These are phyloP conservation scores for Sugiyamaella boreocaroliniensis DNA, from an alignment of 805 yeast genomes.

Conservation along the genomic window DNA sequence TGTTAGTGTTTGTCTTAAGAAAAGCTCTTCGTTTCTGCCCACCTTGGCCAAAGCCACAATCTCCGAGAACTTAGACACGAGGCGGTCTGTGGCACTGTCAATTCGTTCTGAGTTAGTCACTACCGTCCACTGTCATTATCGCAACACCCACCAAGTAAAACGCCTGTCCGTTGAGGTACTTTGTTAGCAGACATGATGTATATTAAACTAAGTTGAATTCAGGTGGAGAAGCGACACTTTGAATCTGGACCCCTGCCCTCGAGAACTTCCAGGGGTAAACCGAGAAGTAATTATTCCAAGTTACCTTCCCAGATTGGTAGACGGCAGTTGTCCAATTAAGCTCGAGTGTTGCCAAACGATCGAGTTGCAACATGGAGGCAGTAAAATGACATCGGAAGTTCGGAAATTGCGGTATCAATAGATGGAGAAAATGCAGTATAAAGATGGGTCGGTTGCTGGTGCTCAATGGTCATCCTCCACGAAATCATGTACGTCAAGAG, in stretches of 20 bases:
- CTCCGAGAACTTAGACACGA: constrained; percentile 24
- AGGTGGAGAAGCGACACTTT: neutral
- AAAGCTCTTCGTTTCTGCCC: constrained; percentile 5
- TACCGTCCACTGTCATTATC: neutral
- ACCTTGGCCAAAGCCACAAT: constrained; percentile 26
- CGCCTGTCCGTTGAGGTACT: constrained; percentile 19
- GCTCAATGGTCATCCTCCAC: too few species aligned
- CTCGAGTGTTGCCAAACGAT: too few species aligned
- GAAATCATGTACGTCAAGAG: too few species aligned
- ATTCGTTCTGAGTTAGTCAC: constrained; percentile 19
- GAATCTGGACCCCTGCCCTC: neutral
- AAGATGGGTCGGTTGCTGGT: neutral
- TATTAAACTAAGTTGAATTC: neutral
- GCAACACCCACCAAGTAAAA: constrained; percentile 15
- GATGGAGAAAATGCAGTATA: neutral
- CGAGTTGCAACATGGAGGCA: too few species aligned
- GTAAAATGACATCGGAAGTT: neutral
- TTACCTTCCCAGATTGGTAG: neutral
- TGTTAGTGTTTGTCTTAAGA: constrained; percentile 1
- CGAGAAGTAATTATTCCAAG: neutral
- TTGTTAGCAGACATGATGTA: constrained; percentile 11
- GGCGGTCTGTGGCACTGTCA: constrained; percentile 24
- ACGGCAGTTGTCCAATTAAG: too few species aligned
- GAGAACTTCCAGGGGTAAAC: neutral
- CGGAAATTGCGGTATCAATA: neutral